These are phyloP conservation scores for Kalmusia sp. DNA, from an alignment of 2,329 filamentous ascomycete species.

Conservation along the genomic window DNA sequence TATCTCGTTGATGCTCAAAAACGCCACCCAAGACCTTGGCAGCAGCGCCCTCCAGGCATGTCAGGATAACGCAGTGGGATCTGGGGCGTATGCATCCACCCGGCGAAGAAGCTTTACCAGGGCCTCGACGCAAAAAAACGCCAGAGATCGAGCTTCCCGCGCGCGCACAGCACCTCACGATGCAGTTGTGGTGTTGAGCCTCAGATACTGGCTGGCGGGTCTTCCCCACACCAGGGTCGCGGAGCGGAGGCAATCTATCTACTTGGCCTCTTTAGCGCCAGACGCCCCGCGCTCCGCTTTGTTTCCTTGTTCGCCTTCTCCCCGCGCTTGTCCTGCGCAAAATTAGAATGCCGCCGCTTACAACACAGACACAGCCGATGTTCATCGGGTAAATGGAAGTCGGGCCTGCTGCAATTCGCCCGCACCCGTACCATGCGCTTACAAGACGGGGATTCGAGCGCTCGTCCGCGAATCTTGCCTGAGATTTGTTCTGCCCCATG, in stretches of 20 bases:
- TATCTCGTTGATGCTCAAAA: slow-evolving; percentile 26
- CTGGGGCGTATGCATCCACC: slow-evolving; percentile 10
- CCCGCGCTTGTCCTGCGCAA: neutral
- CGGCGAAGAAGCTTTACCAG: slow-evolving; percentile 36
- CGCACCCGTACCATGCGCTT: slow-evolving; percentile 16
- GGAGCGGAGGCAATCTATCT: slow-evolving; percentile 21
- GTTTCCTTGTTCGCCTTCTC: slow-evolving; percentile 14
- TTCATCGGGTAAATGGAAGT: slow-evolving; percentile 42
- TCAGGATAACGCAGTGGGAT: slow-evolving; percentile 25
- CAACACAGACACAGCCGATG: slow-evolving; percentile 19
- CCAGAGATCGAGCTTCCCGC: slow-evolving; percentile 1
- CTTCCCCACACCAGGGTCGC: slow-evolving; percentile 18
- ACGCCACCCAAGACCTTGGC: slow-evolving; percentile 49
- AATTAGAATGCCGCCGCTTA: slow-evolving; percentile 14
- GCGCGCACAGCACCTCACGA: slow-evolving; percentile 10
- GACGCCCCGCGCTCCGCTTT: slow-evolving; percentile 3
- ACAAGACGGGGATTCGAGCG: neutral
- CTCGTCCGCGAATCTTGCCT: neutral
- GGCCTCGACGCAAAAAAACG: slow-evolving; percentile 3
- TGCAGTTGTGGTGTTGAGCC: slow-evolving; percentile 24
- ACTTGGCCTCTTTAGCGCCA: slow-evolving; percentile 20
- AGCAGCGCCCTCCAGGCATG: slow-evolving; percentile 25
- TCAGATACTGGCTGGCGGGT: neutral
- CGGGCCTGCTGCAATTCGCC: slow-evolving; percentile 31
- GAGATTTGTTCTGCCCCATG: neutral